Evolutionary conservation across 1,284 basidiomycete genomes (phyloP).

Genomic region (Puccinia novopanici): DNA sequence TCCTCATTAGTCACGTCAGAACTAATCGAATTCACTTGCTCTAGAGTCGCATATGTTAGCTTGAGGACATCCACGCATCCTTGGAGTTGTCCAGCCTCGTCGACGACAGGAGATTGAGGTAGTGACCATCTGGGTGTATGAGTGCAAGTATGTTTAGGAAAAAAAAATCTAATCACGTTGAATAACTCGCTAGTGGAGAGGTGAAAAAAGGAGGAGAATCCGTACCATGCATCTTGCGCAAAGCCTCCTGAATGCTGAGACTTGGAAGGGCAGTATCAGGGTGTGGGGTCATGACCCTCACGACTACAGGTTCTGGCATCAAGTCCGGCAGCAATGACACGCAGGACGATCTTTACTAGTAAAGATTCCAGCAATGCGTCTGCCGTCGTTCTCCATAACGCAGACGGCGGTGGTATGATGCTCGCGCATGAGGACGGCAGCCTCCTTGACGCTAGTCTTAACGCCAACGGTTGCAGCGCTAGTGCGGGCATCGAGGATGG

Average conservation of each 20-base stretch:
- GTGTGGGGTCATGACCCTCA: constrained; percentile 98
- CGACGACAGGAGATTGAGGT: constrained; percentile 94
- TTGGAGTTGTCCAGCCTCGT: constrained; percentile 79
- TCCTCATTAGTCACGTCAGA: constrained; percentile 66
- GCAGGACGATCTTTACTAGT: constrained; percentile 98
- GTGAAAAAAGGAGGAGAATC: constrained; percentile 56
- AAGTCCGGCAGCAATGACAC: constrained; percentile 97
- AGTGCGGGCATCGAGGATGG: constrained; percentile 90
- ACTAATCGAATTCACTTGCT: constrained; percentile 88
- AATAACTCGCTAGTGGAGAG: neutral
- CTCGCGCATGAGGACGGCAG: constrained; percentile 95
- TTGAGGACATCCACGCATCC: constrained; percentile 98
- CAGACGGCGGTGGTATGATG: constrained; percentile 95
- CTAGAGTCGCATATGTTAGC: constrained; percentile 95
- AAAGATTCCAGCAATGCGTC: constrained; percentile 93
- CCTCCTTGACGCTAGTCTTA: constrained; percentile 92
- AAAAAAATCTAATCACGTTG: no score
- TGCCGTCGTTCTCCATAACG: constrained; percentile 75
- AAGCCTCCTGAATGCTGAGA: constrained; percentile 88
- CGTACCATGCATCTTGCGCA: constrained; percentile 98
- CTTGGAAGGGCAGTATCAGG: constrained; percentile 92
- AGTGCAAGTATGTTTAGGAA: neutral
- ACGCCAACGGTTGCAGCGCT: constrained; percentile 93
- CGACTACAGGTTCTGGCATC: constrained; percentile 91
- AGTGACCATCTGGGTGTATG: constrained; percentile 75